phyloP scores from a whole-genome alignment of 2,329 filamentous ascomycete genomes.

The Pyricularia pennisetigena region DNA sequence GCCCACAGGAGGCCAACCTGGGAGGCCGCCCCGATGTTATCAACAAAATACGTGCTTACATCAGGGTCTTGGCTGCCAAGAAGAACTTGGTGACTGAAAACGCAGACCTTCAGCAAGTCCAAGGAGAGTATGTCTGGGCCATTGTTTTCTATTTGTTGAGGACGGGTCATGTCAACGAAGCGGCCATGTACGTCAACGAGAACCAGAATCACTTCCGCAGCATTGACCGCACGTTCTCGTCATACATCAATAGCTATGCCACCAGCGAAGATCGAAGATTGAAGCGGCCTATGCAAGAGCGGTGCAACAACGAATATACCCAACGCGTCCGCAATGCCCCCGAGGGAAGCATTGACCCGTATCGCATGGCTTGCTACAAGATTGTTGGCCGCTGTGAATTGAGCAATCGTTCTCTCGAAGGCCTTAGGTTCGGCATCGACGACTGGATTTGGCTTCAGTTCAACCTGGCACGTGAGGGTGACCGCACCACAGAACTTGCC shows the following conservation, averaged over 20 bases:
- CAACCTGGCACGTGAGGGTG: conserved; percentile 57
- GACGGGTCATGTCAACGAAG: conserved; percentile 74
- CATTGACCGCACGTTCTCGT: conserved; percentile 81
- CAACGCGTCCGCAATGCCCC: conserved; percentile 76
- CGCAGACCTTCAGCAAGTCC: conserved; percentile 67
- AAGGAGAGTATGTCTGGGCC: conserved; percentile 84
- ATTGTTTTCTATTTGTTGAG: conserved; percentile 87
- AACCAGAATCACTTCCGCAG: conserved; percentile 76
- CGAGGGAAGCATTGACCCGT: conserved; percentile 83
- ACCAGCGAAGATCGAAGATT: conserved; percentile 68
- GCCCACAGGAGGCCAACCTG: conserved; percentile 79
- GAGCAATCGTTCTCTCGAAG: conserved; percentile 52
- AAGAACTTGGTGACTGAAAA: conserved; percentile 81
- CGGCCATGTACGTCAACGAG: conserved; percentile 73
- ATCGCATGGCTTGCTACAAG: conserved; percentile 96
- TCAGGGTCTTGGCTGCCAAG: conserved; percentile 67
- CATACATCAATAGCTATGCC: conserved; percentile 79
- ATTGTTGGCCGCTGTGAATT: conserved; percentile 76
- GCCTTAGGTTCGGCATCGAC: conserved; percentile 53
- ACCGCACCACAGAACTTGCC: conserved; percentile 53
- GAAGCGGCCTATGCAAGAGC: conserved; percentile 69
- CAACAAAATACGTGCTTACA: conserved; percentile 88
- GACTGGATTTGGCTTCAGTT: conserved; percentile 68
- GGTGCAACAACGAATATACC: conserved; percentile 83
- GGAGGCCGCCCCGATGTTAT: conserved; percentile 81